Evolutionary conservation across 768 basidiomycete genomes (phyloP).

Genomic region (Panaeolus cyanescens): DNA sequence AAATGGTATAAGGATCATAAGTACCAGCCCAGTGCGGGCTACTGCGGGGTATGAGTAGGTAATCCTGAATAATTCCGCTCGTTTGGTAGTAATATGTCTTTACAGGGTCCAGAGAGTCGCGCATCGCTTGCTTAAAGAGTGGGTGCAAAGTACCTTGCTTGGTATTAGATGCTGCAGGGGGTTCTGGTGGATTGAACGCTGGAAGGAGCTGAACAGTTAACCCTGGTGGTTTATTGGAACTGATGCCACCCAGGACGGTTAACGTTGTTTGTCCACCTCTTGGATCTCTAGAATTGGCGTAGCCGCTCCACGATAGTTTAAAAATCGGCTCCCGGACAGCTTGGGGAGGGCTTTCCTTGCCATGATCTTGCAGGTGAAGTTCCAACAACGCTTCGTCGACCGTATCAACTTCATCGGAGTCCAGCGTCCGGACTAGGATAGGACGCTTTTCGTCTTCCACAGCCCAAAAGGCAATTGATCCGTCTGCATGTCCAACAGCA

Average conservation of each 20-base stretch:
- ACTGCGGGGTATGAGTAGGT: slow-evolving; percentile 68
- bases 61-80: slow-evolving; percentile 70
- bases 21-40: slow-evolving; percentile 70
- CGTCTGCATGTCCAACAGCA: slow-evolving; percentile 80
- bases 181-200: slow-evolving; percentile 56
- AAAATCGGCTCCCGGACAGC: slow-evolving; percentile 73
- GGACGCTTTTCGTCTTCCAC: slow-evolving; percentile 77
- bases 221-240: slow-evolving; percentile 54
- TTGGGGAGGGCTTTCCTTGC: slow-evolving; percentile 15
- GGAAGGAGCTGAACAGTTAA: slow-evolving; percentile 73
- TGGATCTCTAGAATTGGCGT: slow-evolving; percentile 64
- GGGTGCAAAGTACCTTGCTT: slow-evolving; percentile 39
- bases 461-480: slow-evolving; percentile 83
- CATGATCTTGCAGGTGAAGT: slow-evolving; percentile 28
- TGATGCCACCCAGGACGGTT: slow-evolving; percentile 76
- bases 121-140: slow-evolving; percentile 62
- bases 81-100: slow-evolving; percentile 62
- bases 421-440: slow-evolving; percentile 72
- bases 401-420: slow-evolving; percentile 51
- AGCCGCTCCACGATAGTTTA: slow-evolving; percentile 84
- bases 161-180: slow-evolving; percentile 28
- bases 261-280: slow-evolving; percentile 74
- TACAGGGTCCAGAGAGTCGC: slow-evolving; percentile 51
- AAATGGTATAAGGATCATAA: slow-evolving; percentile 69
- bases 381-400: slow-evolving; percentile 54